A percentile compares a stretch with the other conserved stretches of the same genome.
Conservation (phyloP, 371 early-diverging fungal species). For the Mortierella sp. region DNA sequence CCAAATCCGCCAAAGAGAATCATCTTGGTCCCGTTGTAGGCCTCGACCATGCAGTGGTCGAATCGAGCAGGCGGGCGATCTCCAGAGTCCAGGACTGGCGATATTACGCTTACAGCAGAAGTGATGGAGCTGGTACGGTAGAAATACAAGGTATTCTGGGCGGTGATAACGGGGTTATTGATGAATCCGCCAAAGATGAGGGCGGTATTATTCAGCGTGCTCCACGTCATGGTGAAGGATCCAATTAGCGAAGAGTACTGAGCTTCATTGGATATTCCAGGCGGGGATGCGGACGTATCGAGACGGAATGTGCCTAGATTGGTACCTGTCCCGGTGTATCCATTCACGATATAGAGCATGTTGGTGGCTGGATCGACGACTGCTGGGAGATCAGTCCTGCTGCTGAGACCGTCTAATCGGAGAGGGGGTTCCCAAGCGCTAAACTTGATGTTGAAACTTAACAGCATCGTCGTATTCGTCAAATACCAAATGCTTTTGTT, state of each 20-base stretch:
- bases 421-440: neutral
- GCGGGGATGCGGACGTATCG: neutral
- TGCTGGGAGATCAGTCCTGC: neutral
- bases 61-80: neutral
- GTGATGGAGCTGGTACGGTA: neutral
- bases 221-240: neutral
- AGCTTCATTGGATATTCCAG: too few species aligned
- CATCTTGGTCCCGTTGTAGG: constrained; percentile 13
- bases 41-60: too few species aligned
- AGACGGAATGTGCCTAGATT: neutral
- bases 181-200: neutral
- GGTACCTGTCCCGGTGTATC: neutral
- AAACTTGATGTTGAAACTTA: too few species aligned
- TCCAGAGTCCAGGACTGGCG: neutral
- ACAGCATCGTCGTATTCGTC: too few species aligned
- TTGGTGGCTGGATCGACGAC: neutral
- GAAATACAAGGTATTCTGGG: neutral
- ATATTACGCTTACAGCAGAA: too few species aligned
- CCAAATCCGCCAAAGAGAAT: constrained; percentile 27
- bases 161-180: neutral
- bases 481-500: too few species aligned
- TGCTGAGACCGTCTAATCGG: too few species aligned
- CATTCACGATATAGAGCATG: neutral
- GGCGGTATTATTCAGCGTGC: neutral
- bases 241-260: too few species aligned